Evolutionary conservation across 2,329 filamentous ascomycete genomes (phyloP).

Genomic region (Metarhizium album): DNA sequence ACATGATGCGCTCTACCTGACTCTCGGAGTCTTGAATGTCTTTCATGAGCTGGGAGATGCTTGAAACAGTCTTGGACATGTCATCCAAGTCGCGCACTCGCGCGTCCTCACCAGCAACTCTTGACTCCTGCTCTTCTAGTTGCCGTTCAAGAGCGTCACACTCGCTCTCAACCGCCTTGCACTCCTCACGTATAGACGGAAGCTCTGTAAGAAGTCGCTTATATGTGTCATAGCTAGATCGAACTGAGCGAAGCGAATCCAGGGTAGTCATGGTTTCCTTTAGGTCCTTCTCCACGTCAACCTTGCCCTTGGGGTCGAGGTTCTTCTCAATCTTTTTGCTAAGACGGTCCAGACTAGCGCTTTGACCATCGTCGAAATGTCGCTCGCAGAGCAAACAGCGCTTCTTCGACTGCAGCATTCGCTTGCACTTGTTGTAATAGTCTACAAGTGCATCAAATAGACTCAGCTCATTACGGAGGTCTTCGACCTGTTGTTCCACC

Average conservation of each 20-base stretch:
- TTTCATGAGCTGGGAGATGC: conserved; percentile 59
- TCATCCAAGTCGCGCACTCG: conserved; percentile 63
- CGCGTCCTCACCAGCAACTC: conserved; percentile 53
- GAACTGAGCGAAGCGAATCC: conserved; percentile 49
- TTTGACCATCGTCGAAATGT: conserved; percentile 49
- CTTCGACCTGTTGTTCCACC: conserved; percentile 46
- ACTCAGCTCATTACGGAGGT: conserved; percentile 54
- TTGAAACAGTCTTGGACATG: conserved; percentile 63
- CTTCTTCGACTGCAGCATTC: conserved; percentile 55
- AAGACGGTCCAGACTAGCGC: conserved; percentile 49
- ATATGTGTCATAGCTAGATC: conserved; percentile 64
- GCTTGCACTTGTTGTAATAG: conserved; percentile 61
- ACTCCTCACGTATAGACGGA: conserved; percentile 54
- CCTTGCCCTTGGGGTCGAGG: conserved; percentile 50
- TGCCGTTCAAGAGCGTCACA: conserved; percentile 47
- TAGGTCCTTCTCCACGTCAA: conserved; percentile 51
- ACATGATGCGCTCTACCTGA: conserved; percentile 64
- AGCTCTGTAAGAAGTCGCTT: conserved; percentile 61
- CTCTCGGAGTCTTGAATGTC: conserved; percentile 62
- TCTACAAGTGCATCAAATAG: conserved; percentile 58
- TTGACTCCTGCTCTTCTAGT: conserved; percentile 57
- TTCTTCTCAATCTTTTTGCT: conserved; percentile 55
- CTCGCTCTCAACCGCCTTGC: conserved; percentile 50
- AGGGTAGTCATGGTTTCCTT: conserved; percentile 39
- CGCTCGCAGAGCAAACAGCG: conserved; percentile 69